These are phyloP conservation scores for Trichoderma guizhouense DNA, from an alignment of 2,329 filamentous ascomycete species.

Conservation along the genomic window DNA sequence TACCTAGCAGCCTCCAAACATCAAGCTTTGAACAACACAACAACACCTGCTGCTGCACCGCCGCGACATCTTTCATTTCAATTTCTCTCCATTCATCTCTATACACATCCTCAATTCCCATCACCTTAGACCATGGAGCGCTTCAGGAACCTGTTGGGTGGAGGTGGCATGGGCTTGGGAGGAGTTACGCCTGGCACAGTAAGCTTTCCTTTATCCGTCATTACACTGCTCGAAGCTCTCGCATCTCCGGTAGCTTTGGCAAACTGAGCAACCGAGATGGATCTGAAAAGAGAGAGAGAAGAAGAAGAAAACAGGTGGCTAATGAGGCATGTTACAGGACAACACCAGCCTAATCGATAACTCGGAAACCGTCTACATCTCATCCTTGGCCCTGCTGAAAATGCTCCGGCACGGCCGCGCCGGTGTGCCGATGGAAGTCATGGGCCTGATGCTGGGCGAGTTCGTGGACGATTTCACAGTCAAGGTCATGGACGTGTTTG, in stretches of 20 bases:
- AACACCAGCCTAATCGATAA: constrained; percentile 93
- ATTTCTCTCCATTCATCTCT: background rate
- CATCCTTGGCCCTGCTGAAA: constrained; percentile 92
- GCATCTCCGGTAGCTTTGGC: background rate
- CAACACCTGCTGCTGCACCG: background rate
- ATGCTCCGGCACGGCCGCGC: constrained; percentile 97
- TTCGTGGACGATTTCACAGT: constrained; percentile 99
- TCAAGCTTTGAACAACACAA: background rate
- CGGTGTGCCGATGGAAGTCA: constrained; percentile 99
- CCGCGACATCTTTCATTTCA: background rate
- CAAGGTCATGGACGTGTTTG: constrained; percentile 96
- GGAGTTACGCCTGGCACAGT: constrained; percentile 42
- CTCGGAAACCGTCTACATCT: constrained; percentile 99
- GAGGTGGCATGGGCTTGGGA: constrained; percentile 66
- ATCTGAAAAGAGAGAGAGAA: background rate
- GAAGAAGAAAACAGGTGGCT: constrained; percentile 9
- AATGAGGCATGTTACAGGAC: constrained; percentile 55
- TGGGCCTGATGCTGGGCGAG: constrained; percentile 98
- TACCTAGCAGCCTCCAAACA: background rate
- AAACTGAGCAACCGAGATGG: background rate
- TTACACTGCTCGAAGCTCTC: background rate
- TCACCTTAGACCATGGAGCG: constrained; percentile 68
- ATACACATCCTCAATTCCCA: background rate
- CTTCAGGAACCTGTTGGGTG: constrained; percentile 82
- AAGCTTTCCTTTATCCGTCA: constrained; percentile 26